Evolutionary conservation across 345 rosid species (phyloP).

Genomic region (Salix purpurea): DNA sequence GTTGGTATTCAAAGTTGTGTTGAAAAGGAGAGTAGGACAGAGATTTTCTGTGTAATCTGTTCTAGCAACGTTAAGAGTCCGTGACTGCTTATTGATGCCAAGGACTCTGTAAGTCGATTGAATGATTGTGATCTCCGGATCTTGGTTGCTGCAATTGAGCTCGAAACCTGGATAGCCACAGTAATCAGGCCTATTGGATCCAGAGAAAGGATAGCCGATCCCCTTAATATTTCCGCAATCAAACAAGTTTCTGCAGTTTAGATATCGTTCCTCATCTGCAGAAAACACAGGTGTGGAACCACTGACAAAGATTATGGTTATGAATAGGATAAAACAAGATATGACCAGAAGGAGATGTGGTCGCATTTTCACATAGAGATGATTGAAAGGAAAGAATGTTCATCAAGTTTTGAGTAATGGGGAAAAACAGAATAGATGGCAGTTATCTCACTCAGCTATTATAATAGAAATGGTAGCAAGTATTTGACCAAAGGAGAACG

Average conservation of each 20-base stretch:
- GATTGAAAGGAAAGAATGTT: not conserved
- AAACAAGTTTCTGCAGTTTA: conserved; percentile 16
- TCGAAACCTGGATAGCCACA: conserved; percentile 29
- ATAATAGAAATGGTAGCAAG: not conserved
- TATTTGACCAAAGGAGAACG: not conserved
- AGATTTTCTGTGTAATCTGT: conserved; percentile 7
- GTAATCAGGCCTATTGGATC: conserved; percentile 2
- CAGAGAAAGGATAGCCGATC: conserved; percentile 39
- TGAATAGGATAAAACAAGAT: not conserved
- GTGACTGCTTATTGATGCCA: not conserved
- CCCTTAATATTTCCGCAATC: conserved; percentile 21
- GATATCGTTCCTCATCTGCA: conserved; percentile 4
- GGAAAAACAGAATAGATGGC: not conserved
- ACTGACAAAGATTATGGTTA: not conserved
- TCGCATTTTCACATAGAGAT: not conserved
- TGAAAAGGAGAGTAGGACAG: conserved; percentile 11
- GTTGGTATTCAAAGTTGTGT: not conserved
- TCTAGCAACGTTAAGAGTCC: conserved; percentile 22
- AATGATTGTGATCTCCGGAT: conserved; percentile 21
- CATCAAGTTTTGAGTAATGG: not conserved
- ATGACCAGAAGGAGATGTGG: not conserved
- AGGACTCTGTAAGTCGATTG: conserved; percentile 25
- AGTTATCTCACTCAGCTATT: not conserved
- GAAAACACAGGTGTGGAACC: not conserved
- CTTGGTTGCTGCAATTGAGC: conserved; percentile 16